Percentiles rank a stretch among this genome's conserved stretches.
Evolutionary conservation across 306 rosid genomes (phyloP).

Genomic region (Canavalia gladiata): DNA sequence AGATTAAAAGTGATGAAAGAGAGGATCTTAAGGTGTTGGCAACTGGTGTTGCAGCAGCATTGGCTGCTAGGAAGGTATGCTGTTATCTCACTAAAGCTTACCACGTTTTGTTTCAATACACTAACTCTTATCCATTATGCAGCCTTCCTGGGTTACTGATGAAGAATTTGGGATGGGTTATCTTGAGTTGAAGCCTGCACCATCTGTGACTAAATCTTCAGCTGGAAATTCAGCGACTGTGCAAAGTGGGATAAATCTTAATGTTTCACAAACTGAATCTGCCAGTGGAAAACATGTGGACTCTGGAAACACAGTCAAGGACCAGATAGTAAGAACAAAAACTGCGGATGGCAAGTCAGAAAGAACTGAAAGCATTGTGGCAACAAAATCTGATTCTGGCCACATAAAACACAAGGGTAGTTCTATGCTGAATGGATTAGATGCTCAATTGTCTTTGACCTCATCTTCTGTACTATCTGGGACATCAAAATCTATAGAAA

Average conservation of each 20-base stretch:
- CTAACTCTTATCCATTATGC: slow-evolving; percentile 46
- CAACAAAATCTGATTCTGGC: slow-evolving; percentile 75
- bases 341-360: slow-evolving; percentile 71
- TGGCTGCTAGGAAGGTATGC: slow-evolving; percentile 95
- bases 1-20: slow-evolving; percentile 96
- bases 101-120: slow-evolving; percentile 14
- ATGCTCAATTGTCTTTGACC: slow-evolving; percentile 67
- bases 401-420: slow-evolving; percentile 69
- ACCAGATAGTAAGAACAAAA: slow-evolving; percentile 64
- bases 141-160: slow-evolving; percentile 96
- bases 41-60: slow-evolving; percentile 94
- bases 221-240: slow-evolving; percentile 61
- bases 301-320: slow-evolving; percentile 67
- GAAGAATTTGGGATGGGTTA: slow-evolving; percentile 97
- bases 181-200: slow-evolving; percentile 83
- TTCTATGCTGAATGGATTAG: slow-evolving; percentile 71
- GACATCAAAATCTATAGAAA: slow-evolving; percentile 71
- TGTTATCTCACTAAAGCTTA: slow-evolving; percentile 23
- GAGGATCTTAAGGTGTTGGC: slow-evolving; percentile 99
- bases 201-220: slow-evolving; percentile 71
- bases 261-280: slow-evolving; percentile 70
- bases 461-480: slow-evolving; percentile 65
- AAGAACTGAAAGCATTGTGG: slow-evolving; percentile 63
- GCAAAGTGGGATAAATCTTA: slow-evolving; percentile 62
- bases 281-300: slow-evolving; percentile 73